phyloP scores from a whole-genome alignment of 108 stramenopile genomes.

The Pseudonitzschia delicatissima region DNA sequence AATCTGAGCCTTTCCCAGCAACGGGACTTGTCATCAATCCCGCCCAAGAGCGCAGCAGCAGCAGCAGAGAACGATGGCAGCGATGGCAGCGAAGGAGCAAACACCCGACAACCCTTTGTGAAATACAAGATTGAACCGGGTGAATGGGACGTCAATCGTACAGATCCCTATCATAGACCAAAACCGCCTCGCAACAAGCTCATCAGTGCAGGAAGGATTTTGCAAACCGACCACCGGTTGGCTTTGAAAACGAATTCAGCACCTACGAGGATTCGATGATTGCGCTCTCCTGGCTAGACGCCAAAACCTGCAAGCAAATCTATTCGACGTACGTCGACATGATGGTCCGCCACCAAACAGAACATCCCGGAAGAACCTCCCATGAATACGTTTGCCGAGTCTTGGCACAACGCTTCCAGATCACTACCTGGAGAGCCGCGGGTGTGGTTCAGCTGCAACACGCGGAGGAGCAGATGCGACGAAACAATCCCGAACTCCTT shows the following conservation, averaged over 20 bases:
- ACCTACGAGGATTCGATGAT: constrained; percentile 69
- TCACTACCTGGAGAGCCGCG: constrained; percentile 67
- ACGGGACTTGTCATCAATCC: not conserved
- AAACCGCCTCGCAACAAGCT: constrained; percentile 52
- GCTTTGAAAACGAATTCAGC: constrained; percentile 64
- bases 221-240: constrained; percentile 70
- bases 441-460: constrained; percentile 76
- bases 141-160: constrained; percentile 50
- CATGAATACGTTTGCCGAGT: constrained; percentile 80
- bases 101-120: constrained; percentile 28
- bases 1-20: not conserved
- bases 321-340: constrained; percentile 64
- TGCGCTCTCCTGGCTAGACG: constrained; percentile 64
- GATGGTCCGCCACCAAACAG: constrained; percentile 41
- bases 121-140: constrained; percentile 34
- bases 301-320: constrained; percentile 48
- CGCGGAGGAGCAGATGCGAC: constrained; percentile 68
- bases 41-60: not conserved
- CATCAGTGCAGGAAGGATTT: constrained; percentile 74
- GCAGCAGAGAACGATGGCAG: not conserved
- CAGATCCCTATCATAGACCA: constrained; percentile 69
- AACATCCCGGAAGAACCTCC: constrained; percentile 47
- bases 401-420: constrained; percentile 69
- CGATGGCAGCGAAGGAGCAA: not conserved
- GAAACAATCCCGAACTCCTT: constrained; percentile 25